A percentile compares a stretch with the other conserved stretches of the same genome.
Evolutionary conservation across 2,329 filamentous ascomycete species (phyloP).

Genomic region (Claviceps monticola): DNA sequence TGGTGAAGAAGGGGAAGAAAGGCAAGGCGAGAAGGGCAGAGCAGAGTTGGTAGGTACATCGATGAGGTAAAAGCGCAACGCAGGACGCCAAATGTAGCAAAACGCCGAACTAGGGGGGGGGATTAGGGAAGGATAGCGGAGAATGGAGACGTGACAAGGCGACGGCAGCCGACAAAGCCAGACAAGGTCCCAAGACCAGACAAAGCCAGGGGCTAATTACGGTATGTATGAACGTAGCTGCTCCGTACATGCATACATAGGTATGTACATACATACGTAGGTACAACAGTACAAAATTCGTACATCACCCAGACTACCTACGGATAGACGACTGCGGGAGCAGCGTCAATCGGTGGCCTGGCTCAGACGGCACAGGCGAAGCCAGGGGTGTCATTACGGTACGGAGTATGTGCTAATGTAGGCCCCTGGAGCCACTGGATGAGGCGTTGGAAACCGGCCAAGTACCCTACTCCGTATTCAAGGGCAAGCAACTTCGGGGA

Average conservation of each 20-base stretch:
- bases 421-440: neutral
- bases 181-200: neutral
- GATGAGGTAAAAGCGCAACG: conserved; percentile 12
- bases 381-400: neutral
- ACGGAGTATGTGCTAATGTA: too few species aligned
- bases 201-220: too few species aligned
- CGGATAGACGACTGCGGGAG: too few species aligned
- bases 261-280: too few species aligned
- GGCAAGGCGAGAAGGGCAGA: conserved; percentile 15
- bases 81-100: neutral
- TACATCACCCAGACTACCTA: too few species aligned
- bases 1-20: conserved; percentile 12
- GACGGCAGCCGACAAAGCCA: conserved; percentile 7
- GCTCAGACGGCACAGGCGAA: too few species aligned
- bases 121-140: conserved; percentile 10
- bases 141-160: conserved; percentile 21
- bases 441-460: neutral
- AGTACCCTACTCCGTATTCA: neutral
- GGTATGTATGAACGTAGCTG: too few species aligned
- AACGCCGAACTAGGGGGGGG: conserved; percentile 11
- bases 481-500: too few species aligned
- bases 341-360: too few species aligned
- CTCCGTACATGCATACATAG: too few species aligned
- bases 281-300: too few species aligned
- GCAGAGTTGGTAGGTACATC: conserved; percentile 1